Evolutionary conservation across 257 asterid species (phyloP).

Genomic region (Anisodus acutangulus): DNA sequence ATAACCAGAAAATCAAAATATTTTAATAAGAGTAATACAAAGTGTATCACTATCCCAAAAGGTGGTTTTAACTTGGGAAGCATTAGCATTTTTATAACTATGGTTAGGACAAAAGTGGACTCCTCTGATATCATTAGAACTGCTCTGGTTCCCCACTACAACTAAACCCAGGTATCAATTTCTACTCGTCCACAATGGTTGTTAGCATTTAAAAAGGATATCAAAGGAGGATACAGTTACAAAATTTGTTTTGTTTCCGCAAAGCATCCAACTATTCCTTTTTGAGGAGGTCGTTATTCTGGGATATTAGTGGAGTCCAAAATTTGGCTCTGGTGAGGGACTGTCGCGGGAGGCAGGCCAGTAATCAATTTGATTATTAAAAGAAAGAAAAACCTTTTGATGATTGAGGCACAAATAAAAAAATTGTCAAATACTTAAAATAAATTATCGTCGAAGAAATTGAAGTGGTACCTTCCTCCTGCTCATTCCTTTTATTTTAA

Average conservation of each 20-base stretch:
- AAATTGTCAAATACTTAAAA: background rate
- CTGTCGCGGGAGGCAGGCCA: background rate
- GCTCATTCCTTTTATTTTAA: slow-evolving; percentile 16
- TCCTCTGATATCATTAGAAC: background rate
- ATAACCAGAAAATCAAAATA: background rate
- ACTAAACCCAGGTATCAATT: background rate
- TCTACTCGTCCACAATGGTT: background rate
- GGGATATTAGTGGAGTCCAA: slow-evolving; percentile 17
- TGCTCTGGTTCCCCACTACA: background rate
- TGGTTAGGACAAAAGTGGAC: background rate
- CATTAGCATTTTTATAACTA: background rate
- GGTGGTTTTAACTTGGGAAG: slow-evolving; percentile 2
- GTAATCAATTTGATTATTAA: background rate
- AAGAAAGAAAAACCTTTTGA: background rate
- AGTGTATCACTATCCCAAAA: background rate
- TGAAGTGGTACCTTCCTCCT: background rate
- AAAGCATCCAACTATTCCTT: background rate
- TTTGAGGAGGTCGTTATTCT: slow-evolving; percentile 3
- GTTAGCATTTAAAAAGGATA: background rate
- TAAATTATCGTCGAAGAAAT: background rate
- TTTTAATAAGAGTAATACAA: background rate
- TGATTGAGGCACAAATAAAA: slow-evolving; percentile 1
- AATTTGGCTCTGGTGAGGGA: slow-evolving; percentile 5
- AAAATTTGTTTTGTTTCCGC: background rate
- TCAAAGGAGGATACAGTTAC: background rate